Percentiles rank a stretch among this genome's conserved stretches.
These are phyloP conservation scores for Blastobotrys petasosporus DNA, from an alignment of 1,139 yeast genomes.

Conservation along the genomic window DNA sequence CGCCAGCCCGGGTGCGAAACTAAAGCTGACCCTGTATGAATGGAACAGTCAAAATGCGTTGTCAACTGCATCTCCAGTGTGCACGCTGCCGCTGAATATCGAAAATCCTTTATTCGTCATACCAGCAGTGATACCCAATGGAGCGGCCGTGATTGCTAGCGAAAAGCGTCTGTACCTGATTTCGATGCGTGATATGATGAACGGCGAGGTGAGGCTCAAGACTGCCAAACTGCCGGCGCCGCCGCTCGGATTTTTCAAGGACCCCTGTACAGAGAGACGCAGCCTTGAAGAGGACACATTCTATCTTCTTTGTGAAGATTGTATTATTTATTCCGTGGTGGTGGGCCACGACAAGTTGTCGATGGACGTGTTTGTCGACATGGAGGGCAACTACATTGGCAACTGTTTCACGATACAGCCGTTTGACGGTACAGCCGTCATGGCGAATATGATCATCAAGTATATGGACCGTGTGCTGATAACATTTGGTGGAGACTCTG, in stretches of 20 bases:
- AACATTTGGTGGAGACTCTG: constrained; percentile 21
- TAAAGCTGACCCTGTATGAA: constrained; percentile 14
- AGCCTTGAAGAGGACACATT: constrained; percentile 12
- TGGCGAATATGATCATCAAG: constrained; percentile 4
- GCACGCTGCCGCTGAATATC: constrained; percentile 13
- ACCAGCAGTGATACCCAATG: constrained; percentile 18
- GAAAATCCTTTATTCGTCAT: constrained; percentile 20
- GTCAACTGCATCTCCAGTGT: constrained; percentile 1
- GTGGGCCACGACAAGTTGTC: constrained; percentile 10
- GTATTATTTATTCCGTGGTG: constrained; percentile 14
- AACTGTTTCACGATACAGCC: constrained; percentile 18
- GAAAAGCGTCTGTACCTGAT: constrained; percentile 15
- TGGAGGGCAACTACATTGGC: constrained; percentile 16
- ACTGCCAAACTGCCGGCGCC: constrained; percentile 1
- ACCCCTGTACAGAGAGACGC: constrained; percentile 1
- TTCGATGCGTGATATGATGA: constrained; percentile 19
- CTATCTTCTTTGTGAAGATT: constrained; percentile 16
- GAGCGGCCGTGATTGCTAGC: constrained; percentile 18
- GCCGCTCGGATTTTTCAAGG: constrained; percentile 10
- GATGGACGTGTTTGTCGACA: constrained; percentile 8
- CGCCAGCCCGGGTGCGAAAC: constrained; percentile 4
- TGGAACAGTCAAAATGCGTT: constrained; percentile 13
- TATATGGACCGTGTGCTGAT: constrained; percentile 12
- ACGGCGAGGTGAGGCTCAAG: constrained; percentile 14
- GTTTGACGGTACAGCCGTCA: constrained; percentile 12